Evolutionary conservation across 441 rosid species (phyloP).

Genomic region (Kokia cookei): DNA sequence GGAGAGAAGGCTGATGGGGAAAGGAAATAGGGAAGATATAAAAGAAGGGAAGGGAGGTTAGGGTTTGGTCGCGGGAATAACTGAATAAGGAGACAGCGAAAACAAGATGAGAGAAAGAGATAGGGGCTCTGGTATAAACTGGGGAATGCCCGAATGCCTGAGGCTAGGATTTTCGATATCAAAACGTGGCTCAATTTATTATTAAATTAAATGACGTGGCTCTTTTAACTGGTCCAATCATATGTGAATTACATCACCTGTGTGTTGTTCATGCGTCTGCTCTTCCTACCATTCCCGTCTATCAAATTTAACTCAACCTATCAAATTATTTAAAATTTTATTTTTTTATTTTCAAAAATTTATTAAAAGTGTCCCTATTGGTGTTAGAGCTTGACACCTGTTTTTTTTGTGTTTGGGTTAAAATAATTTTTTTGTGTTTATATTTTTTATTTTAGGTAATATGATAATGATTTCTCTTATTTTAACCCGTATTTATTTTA

Average conservation of each 20-base stretch:
- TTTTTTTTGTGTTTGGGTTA: no score
- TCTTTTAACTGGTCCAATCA: background rate
- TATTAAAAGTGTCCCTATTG: no score
- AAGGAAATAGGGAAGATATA: background rate
- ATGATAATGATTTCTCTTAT: fast-evolving
- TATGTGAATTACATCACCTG: background rate
- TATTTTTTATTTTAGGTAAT: no score
- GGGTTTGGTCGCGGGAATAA: background rate
- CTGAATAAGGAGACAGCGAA: background rate
- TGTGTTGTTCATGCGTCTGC: background rate
- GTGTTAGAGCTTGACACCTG: no score
- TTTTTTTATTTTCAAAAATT: no score
- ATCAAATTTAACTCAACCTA: no score
- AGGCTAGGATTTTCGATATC: background rate
- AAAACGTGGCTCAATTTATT: background rate
- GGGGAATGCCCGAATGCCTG: background rate
- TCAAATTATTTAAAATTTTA: no score
- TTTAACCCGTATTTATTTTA: no score
- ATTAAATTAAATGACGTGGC: background rate
- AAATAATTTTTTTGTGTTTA: no score
- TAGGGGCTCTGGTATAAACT: background rate
- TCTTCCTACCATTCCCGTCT: no score
- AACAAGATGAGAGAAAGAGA: background rate
- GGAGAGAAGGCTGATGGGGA: background rate
- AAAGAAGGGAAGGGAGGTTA: background rate